Evolutionary conservation across 805 yeast genomes (phyloP).

Genomic region (Grigorovia humatica): DNA sequence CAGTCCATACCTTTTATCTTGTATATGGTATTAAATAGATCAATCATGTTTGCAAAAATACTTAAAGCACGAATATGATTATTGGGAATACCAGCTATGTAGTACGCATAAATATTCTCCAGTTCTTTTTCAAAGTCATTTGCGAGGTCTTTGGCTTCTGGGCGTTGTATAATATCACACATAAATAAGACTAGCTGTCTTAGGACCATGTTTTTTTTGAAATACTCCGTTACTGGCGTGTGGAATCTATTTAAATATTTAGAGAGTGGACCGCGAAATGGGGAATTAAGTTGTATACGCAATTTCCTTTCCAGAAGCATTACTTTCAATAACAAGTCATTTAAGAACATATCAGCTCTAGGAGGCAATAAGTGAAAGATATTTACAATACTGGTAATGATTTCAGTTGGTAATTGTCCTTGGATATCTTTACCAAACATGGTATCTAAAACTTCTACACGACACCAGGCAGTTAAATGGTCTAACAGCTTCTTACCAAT

Average conservation of each 20-base stretch:
- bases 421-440: conserved; percentile 73
- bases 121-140: conserved; percentile 45
- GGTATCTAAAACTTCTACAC: conserved; percentile 62
- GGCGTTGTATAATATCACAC: conserved; percentile 24
- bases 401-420: conserved; percentile 71
- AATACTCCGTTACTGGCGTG: conserved; percentile 59
- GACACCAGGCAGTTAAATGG: conserved; percentile 94
- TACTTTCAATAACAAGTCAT: conserved; percentile 69
- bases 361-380: conserved; percentile 88
- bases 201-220: conserved; percentile 52
- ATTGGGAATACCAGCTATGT: conserved; percentile 35
- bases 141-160: conserved; percentile 39
- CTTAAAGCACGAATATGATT: conserved; percentile 29
- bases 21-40: conserved; percentile 46
- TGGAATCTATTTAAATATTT: conserved; percentile 78
- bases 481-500: conserved; percentile 88
- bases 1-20: conserved; percentile 42
- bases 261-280: conserved; percentile 85
- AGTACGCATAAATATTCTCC: conserved; percentile 36
- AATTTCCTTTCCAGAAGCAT: conserved; percentile 70
- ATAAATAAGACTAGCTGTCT: conserved; percentile 42
- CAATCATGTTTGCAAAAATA: conserved; percentile 60
- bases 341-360: conserved; percentile 84
- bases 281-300: conserved; percentile 77
- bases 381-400: conserved; percentile 81